Conservation (phyloP, 345 rosid species). For the Conringia planisiliqua region DNA sequence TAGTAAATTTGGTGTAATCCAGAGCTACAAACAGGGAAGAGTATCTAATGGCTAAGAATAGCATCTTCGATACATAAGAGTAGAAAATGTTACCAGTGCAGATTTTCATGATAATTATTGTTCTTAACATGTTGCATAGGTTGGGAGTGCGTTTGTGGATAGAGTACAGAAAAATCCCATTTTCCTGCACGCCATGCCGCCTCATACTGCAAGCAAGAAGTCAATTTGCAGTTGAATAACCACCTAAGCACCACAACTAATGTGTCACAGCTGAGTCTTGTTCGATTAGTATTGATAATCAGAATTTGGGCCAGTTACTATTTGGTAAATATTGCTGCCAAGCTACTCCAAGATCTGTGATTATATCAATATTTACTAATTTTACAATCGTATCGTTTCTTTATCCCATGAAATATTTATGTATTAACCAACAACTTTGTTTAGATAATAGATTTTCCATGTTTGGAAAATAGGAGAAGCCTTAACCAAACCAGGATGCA, state of each 20-base stretch:
- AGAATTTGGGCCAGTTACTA: not conserved
- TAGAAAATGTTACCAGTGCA: slow-evolving; percentile 61
- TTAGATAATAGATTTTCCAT: not conserved
- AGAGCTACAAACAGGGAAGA: slow-evolving; percentile 7
- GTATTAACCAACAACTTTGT: slow-evolving; percentile 1
- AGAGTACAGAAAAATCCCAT: slow-evolving; percentile 87
- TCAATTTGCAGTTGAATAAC: slow-evolving; percentile 14
- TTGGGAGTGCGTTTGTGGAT: slow-evolving; percentile 41
- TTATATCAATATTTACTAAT: not conserved
- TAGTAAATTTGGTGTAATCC: slow-evolving; percentile 15
- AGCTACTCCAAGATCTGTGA: slow-evolving; percentile 10
- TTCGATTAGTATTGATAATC: not conserved
- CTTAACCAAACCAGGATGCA: slow-evolving; percentile 6
- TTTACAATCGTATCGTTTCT: slow-evolving; percentile 5
- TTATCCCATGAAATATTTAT: slow-evolving; percentile 1
- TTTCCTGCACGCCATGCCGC: slow-evolving; percentile 99
- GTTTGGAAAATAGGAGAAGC: not conserved
- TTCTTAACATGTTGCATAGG: slow-evolving; percentile 44
- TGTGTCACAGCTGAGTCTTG: not conserved
- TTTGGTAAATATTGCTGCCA: not conserved
- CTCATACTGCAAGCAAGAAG: slow-evolving; percentile 65
- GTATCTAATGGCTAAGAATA: slow-evolving; percentile 9
- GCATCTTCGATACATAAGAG: not conserved
- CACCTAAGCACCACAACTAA: slow-evolving; percentile 14
- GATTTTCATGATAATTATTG: slow-evolving; percentile 67